Base-by-base conservation (phyloP, 1,284 basidiomycete genomes). In the Pterulicium gracile region DNA sequence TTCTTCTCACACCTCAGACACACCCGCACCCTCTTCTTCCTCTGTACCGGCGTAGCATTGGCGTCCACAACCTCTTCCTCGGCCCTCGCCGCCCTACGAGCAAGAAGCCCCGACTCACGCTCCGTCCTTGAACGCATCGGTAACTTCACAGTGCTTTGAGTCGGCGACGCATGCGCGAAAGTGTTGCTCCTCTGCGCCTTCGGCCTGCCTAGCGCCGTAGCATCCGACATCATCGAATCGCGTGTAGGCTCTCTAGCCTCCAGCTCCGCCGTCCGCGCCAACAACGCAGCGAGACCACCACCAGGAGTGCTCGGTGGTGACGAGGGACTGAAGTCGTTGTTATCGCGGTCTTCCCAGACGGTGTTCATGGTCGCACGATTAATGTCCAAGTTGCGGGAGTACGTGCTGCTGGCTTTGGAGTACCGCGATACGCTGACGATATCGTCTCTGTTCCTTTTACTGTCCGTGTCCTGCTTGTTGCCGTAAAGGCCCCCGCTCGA, bases 1-100 rank as follows among this genome's bases (percentile, higher is more conserved):
- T 56, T 64, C 57, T 71, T 73, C 48, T 70, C 63, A 61, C 90
- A 93, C 51, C 77, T 74, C 41, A 78, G 66, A 56, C 90, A 94
- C 19, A 66, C 59, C 51, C 67, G 69, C 35, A 59, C 50, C 55
- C 64, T 66, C 56, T 60, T 67, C 39, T 41, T 41, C 15, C 27
- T 34, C 27, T 34, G 24, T 48, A 36, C 24, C 53, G 23, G 54
- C 52, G 3, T 41, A 18, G 3, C 49, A n/a, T 32, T 32, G 27
- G n/a, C 7, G 27, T 32, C 27, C 10, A 32, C 27, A n/a, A n/a
- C n/a, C n/a, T n/a, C n/a, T n/a, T n/a, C n/a, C n/a, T n/a, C n/a
- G n/a, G n/a, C n/a, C n/a, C 27, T 32, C 27, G n/a, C 27, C 7
- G n/a, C 10, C 27, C 27, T 32, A 7, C 27, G 7, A n/a, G 27